Conservation (phyloP, 2,329 filamentous ascomycete species). For the Cladophialophora immunda region DNA sequence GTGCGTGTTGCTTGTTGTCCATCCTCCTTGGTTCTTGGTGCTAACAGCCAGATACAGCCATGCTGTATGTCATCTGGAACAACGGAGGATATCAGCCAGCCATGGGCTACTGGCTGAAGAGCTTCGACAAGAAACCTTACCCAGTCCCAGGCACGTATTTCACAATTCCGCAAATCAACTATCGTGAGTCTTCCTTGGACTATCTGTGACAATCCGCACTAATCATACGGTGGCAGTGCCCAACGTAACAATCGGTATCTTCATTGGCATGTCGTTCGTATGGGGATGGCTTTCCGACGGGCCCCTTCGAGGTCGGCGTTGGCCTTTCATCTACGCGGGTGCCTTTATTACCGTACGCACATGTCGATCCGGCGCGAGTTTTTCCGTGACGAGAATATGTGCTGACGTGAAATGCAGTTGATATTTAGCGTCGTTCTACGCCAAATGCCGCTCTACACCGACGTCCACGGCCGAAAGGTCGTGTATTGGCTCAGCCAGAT, state of each 20-base stretch:
- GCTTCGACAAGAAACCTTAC: constrained; percentile 48
- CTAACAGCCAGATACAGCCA: constrained; percentile 38
- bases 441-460: constrained; percentile 49
- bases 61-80: constrained; percentile 52
- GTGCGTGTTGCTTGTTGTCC: constrained; percentile 36
- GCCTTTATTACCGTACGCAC: constrained; percentile 47
- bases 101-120: constrained; percentile 56
- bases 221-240: constrained; percentile 41
- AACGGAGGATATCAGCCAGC: constrained; percentile 47
- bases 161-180: constrained; percentile 48
- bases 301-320: constrained; percentile 45
- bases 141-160: constrained; percentile 49
- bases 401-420: constrained; percentile 39
- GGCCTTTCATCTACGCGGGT: constrained; percentile 52
- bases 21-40: constrained; percentile 10
- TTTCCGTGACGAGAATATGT: not conserved
- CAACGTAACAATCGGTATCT: constrained; percentile 46
- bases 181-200: constrained; percentile 41
- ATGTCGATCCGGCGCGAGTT: not conserved
- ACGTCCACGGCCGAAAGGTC: constrained; percentile 48
- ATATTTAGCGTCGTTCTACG: constrained; percentile 46
- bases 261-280: constrained; percentile 47
- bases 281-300: constrained; percentile 53
- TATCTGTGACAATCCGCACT: constrained; percentile 4
- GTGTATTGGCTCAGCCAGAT: constrained; percentile 50